Conservation (phyloP, 2,329 filamentous ascomycete species). For the Penicillium aurantiogriseum region DNA sequence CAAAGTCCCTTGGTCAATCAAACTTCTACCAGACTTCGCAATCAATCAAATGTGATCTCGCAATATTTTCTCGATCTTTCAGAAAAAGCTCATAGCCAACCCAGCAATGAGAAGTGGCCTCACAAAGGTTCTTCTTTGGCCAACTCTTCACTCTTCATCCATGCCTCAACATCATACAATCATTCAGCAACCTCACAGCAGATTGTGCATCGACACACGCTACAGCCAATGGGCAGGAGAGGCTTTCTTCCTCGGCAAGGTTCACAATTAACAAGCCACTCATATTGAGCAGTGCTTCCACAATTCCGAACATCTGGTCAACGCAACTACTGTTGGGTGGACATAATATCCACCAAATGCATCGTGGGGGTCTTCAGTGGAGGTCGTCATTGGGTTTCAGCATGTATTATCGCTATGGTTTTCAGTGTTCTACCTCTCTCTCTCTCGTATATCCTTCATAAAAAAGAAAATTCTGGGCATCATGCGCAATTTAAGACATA, state of each 20-base stretch:
- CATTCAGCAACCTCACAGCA: neutral
- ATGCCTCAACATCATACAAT: neutral
- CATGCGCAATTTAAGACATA: neutral
- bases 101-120: neutral
- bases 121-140: neutral
- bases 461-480: neutral
- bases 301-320: neutral
- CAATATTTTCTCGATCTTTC: neutral
- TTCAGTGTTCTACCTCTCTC: neutral
- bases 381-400: constrained; percentile 1
- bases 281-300: neutral
- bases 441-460: neutral
- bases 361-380: neutral
- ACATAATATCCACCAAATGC: neutral
- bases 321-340: neutral
- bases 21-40: neutral
- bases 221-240: neutral
- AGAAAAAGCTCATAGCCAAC: neutral
- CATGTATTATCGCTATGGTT: neutral
- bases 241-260: neutral
- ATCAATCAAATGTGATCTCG: neutral
- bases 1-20: neutral
- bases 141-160: neutral
- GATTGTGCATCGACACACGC: neutral
- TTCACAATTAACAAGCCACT: neutral